Percentiles rank a stretch among this genome's conserved stretches.
Conservation (phyloP, 305 asterid genomes). For the Fraxinus ornus region DNA sequence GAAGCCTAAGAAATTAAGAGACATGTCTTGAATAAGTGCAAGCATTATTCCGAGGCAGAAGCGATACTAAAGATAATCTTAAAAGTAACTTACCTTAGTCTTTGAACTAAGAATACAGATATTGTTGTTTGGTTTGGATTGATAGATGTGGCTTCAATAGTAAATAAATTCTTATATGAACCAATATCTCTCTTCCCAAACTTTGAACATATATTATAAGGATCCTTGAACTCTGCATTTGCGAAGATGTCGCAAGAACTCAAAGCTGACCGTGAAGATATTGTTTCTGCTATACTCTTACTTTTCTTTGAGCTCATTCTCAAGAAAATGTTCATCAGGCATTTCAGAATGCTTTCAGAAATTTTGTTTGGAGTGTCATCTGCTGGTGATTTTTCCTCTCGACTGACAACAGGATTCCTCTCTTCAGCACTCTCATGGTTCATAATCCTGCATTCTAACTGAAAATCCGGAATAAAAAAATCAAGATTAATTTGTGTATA, state of each 20-base stretch:
- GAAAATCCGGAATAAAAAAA: slow-evolving; percentile 20
- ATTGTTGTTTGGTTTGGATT: slow-evolving; percentile 60
- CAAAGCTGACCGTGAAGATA: slow-evolving; percentile 37
- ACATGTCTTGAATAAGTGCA: slow-evolving; percentile 12
- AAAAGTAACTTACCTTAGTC: slow-evolving; percentile 53
- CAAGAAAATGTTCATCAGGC: slow-evolving; percentile 55
- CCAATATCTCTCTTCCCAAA: slow-evolving; percentile 65
- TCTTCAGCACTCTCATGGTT: slow-evolving; percentile 36
- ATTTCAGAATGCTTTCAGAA: slow-evolving; percentile 67
- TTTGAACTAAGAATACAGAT: slow-evolving; percentile 59
- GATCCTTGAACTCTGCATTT: slow-evolving; percentile 46
- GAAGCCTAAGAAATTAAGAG: slow-evolving; percentile 42
- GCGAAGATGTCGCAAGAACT: slow-evolving; percentile 31
- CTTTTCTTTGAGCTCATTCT: slow-evolving; percentile 56
- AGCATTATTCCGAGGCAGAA: neutral
- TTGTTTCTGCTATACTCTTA: slow-evolving; percentile 39
- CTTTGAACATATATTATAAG: slow-evolving; percentile 47
- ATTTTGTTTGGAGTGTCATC: slow-evolving; percentile 55
- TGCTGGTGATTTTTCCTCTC: slow-evolving; percentile 26
- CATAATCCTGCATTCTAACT: slow-evolving; percentile 38
- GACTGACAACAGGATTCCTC: slow-evolving; percentile 20
- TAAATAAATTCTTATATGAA: slow-evolving; percentile 56
- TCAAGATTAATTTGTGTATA: slow-evolving; percentile 4
- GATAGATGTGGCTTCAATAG: slow-evolving; percentile 53
- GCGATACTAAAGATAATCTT: neutral